A percentile compares a stretch with the other conserved stretches of the same genome.
Conservation (phyloP, 73 alveolate genomes). For the Durusdinium trenchii region DNA sequence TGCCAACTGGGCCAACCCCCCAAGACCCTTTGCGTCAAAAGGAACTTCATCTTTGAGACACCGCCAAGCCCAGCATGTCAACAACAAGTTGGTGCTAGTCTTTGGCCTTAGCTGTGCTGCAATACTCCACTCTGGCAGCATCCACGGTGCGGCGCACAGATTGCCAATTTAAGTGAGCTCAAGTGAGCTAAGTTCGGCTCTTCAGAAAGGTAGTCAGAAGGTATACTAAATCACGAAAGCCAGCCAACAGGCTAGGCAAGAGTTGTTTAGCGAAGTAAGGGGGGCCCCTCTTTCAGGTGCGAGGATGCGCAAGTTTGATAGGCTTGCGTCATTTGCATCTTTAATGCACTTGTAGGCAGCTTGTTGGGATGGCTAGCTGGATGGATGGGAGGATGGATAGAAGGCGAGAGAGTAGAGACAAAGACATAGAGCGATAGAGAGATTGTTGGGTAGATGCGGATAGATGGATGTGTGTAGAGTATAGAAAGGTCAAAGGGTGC, state of each 20-base stretch:
- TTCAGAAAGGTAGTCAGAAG: not conserved
- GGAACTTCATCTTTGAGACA: no score
- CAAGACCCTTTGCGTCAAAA: no score
- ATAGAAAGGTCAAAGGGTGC: not conserved
- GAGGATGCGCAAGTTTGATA: no score
- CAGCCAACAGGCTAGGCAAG: not conserved
- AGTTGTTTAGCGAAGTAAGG: no score
- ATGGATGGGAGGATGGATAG: no score
- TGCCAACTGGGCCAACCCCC: no score
- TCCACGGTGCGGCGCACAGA: slow-evolving; percentile 31
- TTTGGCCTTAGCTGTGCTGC: slow-evolving; percentile 1
- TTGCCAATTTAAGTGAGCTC: no score
- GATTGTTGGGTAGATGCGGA: not conserved
- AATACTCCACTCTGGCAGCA: slow-evolving; percentile 20
- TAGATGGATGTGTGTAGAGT: no score
- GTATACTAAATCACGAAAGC: not conserved
- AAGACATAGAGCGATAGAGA: not conserved
- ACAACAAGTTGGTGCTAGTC: not conserved
- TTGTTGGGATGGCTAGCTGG: not conserved
- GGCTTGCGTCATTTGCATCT: no score
- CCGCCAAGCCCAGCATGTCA: not conserved
- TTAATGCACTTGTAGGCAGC: no score
- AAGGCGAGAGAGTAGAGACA: not conserved
- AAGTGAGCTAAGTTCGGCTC: no score
- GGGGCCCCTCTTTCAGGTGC: no score